Conservation (phyloP, 2,329 filamentous ascomycete species). For the Colletotrichum sp. region DNA sequence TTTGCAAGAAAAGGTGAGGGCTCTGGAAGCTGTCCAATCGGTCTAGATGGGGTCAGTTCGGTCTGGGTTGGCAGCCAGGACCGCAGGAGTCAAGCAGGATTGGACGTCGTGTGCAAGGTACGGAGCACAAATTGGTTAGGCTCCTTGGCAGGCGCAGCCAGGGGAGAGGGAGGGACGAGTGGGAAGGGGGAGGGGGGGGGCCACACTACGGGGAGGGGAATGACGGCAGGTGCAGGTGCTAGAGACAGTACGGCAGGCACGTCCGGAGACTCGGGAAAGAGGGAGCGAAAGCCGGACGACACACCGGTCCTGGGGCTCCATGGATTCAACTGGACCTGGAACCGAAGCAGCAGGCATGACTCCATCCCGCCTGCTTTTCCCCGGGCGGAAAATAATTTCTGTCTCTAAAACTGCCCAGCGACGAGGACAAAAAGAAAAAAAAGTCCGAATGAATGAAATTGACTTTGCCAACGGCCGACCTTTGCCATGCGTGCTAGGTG, state of each 20-base stretch:
- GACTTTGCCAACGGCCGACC: neutral
- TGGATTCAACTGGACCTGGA: neutral
- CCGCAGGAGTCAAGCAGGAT: neutral
- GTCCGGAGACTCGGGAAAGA: slow-evolving; percentile 11
- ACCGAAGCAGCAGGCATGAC: neutral
- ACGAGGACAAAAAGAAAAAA: neutral
- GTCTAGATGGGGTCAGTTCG: neutral
- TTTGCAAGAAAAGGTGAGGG: neutral
- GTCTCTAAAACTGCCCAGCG: neutral
- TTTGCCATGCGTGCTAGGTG: neutral
- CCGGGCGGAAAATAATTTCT: neutral
- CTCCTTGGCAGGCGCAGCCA: neutral
- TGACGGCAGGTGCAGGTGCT: slow-evolving; percentile 2
- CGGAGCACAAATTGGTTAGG: slow-evolving; percentile 2
- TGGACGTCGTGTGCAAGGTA: slow-evolving; percentile 7
- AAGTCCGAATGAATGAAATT: neutral
- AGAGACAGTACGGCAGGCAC: neutral
- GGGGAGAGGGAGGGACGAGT: neutral
- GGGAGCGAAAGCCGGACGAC: neutral
- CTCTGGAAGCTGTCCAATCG: neutral
- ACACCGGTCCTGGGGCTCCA: neutral
- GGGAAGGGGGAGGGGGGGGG: neutral
- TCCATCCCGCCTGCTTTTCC: neutral
- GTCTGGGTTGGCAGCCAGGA: neutral
- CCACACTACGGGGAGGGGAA: neutral